Evolutionary conservation across 768 basidiomycete species (phyloP).

Genomic region (Panaeolus papilionaceus): DNA sequence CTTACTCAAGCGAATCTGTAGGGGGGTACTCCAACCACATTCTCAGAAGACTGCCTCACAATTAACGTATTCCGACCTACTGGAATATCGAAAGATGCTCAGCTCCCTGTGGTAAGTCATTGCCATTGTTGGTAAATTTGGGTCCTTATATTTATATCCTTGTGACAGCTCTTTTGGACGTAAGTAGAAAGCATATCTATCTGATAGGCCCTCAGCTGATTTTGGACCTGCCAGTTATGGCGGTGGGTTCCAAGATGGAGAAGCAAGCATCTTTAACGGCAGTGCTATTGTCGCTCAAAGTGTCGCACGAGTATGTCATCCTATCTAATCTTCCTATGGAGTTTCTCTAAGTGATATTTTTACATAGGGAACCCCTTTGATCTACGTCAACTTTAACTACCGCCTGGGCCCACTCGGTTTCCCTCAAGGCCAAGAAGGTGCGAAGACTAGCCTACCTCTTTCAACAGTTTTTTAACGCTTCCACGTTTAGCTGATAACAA

Average conservation of each 20-base stretch:
- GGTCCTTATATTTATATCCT: neutral
- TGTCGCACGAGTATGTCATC: slow-evolving; percentile 37
- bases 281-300: slow-evolving; percentile 44
- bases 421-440: slow-evolving; percentile 45
- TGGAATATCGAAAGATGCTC: slow-evolving; percentile 32
- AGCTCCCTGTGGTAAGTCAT: slow-evolving; percentile 45
- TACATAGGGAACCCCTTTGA: slow-evolving; percentile 47
- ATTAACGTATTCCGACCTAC: slow-evolving; percentile 63
- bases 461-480: neutral
- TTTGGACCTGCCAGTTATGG: slow-evolving; percentile 36
- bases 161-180: slow-evolving; percentile 46
- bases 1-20: slow-evolving; percentile 19
- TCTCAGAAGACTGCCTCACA: slow-evolving; percentile 65
- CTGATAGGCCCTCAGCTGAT: neutral
- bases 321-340: neutral
- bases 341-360: neutral
- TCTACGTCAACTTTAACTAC: slow-evolving; percentile 47
- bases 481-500: slow-evolving; percentile 36
- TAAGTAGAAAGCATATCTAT: slow-evolving; percentile 24
- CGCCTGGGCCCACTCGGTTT: slow-evolving; percentile 55
- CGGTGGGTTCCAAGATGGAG: slow-evolving; percentile 38
- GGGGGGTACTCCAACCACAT: slow-evolving; percentile 40
- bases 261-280: slow-evolving; percentile 36
- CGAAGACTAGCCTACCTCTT: neutral
- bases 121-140: neutral